phyloP scores from a whole-genome alignment of 352 stramenopile species.

The Phytophthora sp. region DNA sequence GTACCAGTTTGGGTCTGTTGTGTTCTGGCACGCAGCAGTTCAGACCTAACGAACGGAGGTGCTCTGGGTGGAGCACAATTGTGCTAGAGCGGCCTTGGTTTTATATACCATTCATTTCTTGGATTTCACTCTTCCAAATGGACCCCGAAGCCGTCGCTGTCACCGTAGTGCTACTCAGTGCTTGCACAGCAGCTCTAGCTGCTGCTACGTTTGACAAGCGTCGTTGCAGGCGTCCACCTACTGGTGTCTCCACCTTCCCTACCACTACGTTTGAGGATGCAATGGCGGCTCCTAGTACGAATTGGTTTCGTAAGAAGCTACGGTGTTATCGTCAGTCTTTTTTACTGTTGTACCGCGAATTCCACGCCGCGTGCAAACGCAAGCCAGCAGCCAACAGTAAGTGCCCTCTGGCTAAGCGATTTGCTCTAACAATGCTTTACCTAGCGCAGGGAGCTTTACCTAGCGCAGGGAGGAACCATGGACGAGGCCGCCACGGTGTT shows the following conservation, averaged over 20 bases:
- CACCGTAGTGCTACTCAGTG: not conserved
- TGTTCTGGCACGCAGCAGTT: not conserved
- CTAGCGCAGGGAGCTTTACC: slow-evolving; percentile 14
- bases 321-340: slow-evolving; percentile 15
- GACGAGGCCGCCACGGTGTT: slow-evolving; percentile 11
- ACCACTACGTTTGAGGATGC: slow-evolving; percentile 13
- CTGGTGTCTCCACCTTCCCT: slow-evolving; percentile 3
- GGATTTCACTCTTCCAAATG: not conserved
- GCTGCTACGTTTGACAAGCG: slow-evolving; percentile 3
- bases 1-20: not conserved
- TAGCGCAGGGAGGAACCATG: slow-evolving; percentile 17
- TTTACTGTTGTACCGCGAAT: not conserved
- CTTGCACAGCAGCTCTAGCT: not conserved
- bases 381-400: slow-evolving; percentile 26
- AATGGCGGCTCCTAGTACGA: not conserved
- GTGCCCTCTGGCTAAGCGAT: slow-evolving; percentile 17
- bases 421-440: slow-evolving; percentile 27
- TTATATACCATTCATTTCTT: not conserved
- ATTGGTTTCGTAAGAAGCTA: slow-evolving; percentile 27
- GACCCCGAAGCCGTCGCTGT: slow-evolving; percentile 1
- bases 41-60: not conserved
- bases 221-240: not conserved
- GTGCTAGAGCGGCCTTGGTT: not conserved
- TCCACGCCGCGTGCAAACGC: slow-evolving; percentile 3
- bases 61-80: slow-evolving; percentile 4